These are phyloP conservation scores for Nemania serpens DNA, from an alignment of 2,329 filamentous ascomycete genomes.

Conservation along the genomic window DNA sequence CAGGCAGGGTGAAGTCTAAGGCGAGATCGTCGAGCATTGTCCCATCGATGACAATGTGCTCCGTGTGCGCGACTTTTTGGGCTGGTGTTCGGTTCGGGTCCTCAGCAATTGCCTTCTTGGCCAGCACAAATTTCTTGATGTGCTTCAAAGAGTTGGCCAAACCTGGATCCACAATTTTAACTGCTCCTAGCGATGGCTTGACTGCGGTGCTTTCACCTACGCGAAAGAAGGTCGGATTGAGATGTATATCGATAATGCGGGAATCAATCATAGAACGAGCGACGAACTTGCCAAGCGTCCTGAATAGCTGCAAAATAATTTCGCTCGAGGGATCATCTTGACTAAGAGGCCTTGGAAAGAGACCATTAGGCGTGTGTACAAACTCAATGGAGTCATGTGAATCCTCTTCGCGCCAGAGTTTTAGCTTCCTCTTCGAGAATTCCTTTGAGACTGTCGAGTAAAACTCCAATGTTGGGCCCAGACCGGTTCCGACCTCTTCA, in stretches of 20 bases:
- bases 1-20: conserved; percentile 92
- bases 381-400: conserved; percentile 74
- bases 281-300: conserved; percentile 94
- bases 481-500: conserved; percentile 94
- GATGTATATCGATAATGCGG: conserved; percentile 94
- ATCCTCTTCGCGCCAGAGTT: conserved; percentile 94
- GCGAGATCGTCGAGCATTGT: conserved; percentile 83
- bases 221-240: conserved; percentile 97
- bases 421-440: conserved; percentile 96
- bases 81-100: conserved; percentile 66
- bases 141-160: conserved; percentile 84
- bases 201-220: conserved; percentile 77
- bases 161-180: conserved; percentile 86
- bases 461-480: conserved; percentile 95
- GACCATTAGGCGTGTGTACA: conserved; percentile 79
- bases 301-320: conserved; percentile 86
- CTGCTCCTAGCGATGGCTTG: conserved; percentile 82
- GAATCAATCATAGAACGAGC: conserved; percentile 98
- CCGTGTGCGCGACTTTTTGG: conserved; percentile 72
- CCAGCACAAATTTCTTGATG: conserved; percentile 82
- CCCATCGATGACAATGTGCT: conserved; percentile 74
- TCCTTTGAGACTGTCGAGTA: conserved; percentile 97
- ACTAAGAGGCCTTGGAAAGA: conserved; percentile 91
- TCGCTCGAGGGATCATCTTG: conserved; percentile 82
- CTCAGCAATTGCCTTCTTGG: conserved; percentile 81